A percentile compares a stretch with the other conserved stretches of the same genome.
These are phyloP conservation scores for Colletotrichum endophyticum DNA, from an alignment of 2,329 filamentous ascomycete genomes.

Conservation along the genomic window DNA sequence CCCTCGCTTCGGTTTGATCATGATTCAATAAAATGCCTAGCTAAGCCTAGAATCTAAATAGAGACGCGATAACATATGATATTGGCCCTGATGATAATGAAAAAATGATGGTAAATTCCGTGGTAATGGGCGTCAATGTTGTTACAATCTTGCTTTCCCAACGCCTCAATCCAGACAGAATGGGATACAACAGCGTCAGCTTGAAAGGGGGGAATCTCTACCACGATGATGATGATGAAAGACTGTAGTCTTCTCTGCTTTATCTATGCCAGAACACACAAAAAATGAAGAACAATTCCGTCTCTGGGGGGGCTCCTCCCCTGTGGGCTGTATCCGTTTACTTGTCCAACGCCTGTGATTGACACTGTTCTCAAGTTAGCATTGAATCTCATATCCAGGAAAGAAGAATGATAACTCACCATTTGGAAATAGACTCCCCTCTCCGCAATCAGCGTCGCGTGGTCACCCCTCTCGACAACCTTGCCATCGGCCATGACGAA, in stretches of 20 bases:
- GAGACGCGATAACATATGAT: background rate
- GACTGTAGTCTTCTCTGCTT: background rate
- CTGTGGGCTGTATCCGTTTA: background rate
- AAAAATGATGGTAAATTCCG: background rate
- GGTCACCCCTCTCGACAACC: slow-evolving; percentile 37
- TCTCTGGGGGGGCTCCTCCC: background rate
- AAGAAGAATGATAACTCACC: background rate
- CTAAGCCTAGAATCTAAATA: background rate
- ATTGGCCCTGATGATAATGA: background rate
- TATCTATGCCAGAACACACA: background rate
- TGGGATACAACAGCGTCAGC: background rate
- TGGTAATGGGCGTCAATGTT: background rate
- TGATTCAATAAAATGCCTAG: background rate
- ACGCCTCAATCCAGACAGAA: background rate
- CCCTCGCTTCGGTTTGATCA: too few species aligned
- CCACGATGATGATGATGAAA: background rate
- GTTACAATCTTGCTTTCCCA: background rate
- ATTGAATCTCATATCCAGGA: too few species aligned
- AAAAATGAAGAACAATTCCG: background rate
- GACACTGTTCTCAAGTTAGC: background rate
- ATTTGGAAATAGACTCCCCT: slow-evolving; percentile 17
- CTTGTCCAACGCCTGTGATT: slow-evolving; percentile 20
- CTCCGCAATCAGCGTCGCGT: slow-evolving; percentile 10
- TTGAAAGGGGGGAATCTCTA: background rate
- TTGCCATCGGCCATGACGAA: slow-evolving; percentile 46